A percentile compares a stretch with the other conserved stretches of the same genome.
Evolutionary conservation across 192 early-diverging fungal species (phyloP).

Genomic region (Mortierella antarctica): DNA sequence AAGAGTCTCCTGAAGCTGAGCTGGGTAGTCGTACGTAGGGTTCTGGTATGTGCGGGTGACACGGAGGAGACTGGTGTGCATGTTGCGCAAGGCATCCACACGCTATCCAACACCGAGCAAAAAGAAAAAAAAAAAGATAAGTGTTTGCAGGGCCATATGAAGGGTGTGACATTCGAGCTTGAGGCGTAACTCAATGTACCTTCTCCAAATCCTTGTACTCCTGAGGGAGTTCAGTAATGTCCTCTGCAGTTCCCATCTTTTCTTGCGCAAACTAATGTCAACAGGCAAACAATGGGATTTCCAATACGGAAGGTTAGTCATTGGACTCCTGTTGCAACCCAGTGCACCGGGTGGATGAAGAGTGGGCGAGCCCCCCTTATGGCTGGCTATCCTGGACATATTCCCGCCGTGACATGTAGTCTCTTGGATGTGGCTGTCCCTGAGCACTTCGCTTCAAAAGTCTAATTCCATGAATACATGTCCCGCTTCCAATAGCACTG

Average conservation of each 20-base stretch:
- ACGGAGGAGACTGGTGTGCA: slow-evolving; percentile 77
- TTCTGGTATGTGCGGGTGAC: slow-evolving; percentile 80
- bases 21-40: slow-evolving; percentile 82
- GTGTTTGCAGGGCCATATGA: background rate
- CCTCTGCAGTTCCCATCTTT: slow-evolving; percentile 79
- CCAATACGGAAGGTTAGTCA: background rate
- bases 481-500: no score
- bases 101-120: slow-evolving; percentile 59
- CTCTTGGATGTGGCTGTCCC: no score
- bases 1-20: slow-evolving; percentile 74
- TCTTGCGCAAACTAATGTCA: slow-evolving; percentile 86
- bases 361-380: no score
- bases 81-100: slow-evolving; percentile 77
- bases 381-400: no score
- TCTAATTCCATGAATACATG: no score
- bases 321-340: no score
- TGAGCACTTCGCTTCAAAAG: no score
- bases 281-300: background rate
- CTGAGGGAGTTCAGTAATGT: slow-evolving; percentile 92
- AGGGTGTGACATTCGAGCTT: background rate
- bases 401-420: no score
- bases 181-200: slow-evolving; percentile 53
- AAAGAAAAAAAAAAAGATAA: background rate
- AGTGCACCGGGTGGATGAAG: no score
- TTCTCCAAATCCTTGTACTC: slow-evolving; percentile 94